phyloP scores from a whole-genome alignment of 768 basidiomycete species.

The Nevesoporus exiguus region DNA sequence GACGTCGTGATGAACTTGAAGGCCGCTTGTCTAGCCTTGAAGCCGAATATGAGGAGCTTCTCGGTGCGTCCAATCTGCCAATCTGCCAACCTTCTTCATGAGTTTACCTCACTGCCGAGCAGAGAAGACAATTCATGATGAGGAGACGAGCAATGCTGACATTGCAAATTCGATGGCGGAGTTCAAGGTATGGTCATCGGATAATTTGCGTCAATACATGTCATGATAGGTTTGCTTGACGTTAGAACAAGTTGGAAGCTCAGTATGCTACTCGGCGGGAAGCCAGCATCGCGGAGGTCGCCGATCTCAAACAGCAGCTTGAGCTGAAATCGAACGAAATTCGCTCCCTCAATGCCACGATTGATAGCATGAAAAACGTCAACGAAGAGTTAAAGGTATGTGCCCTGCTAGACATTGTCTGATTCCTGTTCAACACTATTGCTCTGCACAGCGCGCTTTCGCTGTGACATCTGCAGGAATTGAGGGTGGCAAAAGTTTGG shows the following conservation, averaged over 20 bases:
- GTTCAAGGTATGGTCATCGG: slow-evolving; percentile 62
- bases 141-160: slow-evolving; percentile 81
- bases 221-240: slow-evolving; percentile 3
- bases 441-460: slow-evolving; percentile 74
- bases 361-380: slow-evolving; percentile 91
- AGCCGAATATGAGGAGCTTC: slow-evolving; percentile 93
- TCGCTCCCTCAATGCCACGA: slow-evolving; percentile 75
- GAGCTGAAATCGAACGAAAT: slow-evolving; percentile 83
- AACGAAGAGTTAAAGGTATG: slow-evolving; percentile 97
- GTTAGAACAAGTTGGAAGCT: slow-evolving; percentile 86
- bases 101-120: slow-evolving; percentile 16
- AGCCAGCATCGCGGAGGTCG: slow-evolving; percentile 77
- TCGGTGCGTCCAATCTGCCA: slow-evolving; percentile 54
- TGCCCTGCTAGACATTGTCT: slow-evolving; percentile 6
- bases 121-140: slow-evolving; percentile 92
- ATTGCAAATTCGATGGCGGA: slow-evolving; percentile 82
- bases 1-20: slow-evolving; percentile 87
- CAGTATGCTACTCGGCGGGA: slow-evolving; percentile 94
- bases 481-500: slow-evolving; percentile 94
- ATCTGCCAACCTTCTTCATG: neutral
- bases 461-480: slow-evolving; percentile 96
- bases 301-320: slow-evolving; percentile 85
- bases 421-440: neutral
- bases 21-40: slow-evolving; percentile 75
- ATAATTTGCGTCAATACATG: neutral